Percentiles rank a stretch among this genome's conserved stretches.
These are phyloP conservation scores for Isochrysis galbana DNA, from an alignment of 78 protist genomes.

Conservation along the genomic window DNA sequence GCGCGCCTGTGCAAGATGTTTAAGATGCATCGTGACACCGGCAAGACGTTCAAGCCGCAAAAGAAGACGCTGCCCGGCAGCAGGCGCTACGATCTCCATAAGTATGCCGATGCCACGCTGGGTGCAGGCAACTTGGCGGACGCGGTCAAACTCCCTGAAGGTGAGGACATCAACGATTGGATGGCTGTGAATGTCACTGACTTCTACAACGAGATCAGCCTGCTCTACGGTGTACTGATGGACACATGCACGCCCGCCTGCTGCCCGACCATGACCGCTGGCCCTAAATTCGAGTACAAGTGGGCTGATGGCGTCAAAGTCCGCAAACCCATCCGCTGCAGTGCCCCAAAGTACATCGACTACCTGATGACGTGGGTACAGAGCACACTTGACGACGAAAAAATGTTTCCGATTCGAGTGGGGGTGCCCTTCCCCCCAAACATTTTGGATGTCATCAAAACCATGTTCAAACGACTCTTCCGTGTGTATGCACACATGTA, in stretches of 20 bases:
- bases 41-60: constrained; percentile 25
- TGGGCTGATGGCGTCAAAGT: constrained; percentile 93
- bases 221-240: constrained; percentile 91
- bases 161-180: constrained; percentile 95
- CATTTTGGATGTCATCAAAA: constrained; percentile 71
- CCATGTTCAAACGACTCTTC: constrained; percentile 89
- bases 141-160: constrained; percentile 91
- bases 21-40: no score
- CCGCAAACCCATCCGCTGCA: constrained; percentile 79
- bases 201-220: constrained; percentile 93
- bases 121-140: constrained; percentile 58
- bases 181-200: constrained; percentile 95
- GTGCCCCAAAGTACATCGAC: constrained; percentile 96
- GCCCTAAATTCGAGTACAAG: constrained; percentile 85
- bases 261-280: constrained; percentile 95
- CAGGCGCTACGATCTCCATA: background rate
- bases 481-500: constrained; percentile 98
- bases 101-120: constrained; percentile 50
- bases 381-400: constrained; percentile 86
- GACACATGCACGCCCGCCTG: constrained; percentile 91
- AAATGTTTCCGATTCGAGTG: constrained; percentile 76
- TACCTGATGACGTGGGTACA: constrained; percentile 96
- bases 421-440: constrained; percentile 85
- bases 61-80: background rate
- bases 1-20: no score